Conservation (phyloP, 2,329 filamentous ascomycete genomes). For the Phoma sp. region DNA sequence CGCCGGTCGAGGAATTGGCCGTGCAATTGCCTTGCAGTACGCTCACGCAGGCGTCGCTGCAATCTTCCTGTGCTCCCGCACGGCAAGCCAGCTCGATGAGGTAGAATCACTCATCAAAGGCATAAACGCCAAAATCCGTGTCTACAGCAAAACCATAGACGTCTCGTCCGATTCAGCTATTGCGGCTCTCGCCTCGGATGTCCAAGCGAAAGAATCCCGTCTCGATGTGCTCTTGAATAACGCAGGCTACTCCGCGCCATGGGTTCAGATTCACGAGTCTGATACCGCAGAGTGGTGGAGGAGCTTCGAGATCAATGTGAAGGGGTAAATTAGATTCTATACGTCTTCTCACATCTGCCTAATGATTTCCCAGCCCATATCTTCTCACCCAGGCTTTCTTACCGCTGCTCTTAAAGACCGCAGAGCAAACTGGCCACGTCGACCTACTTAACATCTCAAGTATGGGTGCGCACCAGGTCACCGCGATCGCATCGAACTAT, state of each 20-base stretch:
- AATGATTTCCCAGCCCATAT: constrained; percentile 37
- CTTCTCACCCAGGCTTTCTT: constrained; percentile 54
- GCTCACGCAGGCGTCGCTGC: constrained; percentile 59
- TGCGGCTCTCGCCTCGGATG: constrained; percentile 37
- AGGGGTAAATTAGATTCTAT: constrained; percentile 37
- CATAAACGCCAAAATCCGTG: constrained; percentile 49
- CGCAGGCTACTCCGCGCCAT: constrained; percentile 48
- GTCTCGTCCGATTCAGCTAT: constrained; percentile 50
- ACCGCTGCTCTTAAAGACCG: constrained; percentile 46
- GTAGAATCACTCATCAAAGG: constrained; percentile 45
- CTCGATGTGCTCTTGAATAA: constrained; percentile 59
- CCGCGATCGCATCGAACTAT: constrained; percentile 45
- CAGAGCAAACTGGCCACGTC: constrained; percentile 14
- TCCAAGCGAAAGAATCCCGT: constrained; percentile 28
- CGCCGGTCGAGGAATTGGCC: constrained; percentile 61
- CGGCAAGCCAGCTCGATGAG: constrained; percentile 44
- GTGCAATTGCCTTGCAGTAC: constrained; percentile 60
- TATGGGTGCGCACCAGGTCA: constrained; percentile 46
- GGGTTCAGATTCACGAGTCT: constrained; percentile 38
- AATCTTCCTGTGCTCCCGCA: constrained; percentile 62
- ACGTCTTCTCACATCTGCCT: too few species aligned
- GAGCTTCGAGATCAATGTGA: constrained; percentile 57
- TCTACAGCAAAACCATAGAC: constrained; percentile 52
- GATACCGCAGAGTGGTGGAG: constrained; percentile 51
- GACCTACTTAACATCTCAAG: constrained; percentile 56